Evolutionary conservation across 352 stramenopile genomes (phyloP), one percentile per base, ranked within the genome.

Genomic region (Globisporangium barbulae): DNA sequence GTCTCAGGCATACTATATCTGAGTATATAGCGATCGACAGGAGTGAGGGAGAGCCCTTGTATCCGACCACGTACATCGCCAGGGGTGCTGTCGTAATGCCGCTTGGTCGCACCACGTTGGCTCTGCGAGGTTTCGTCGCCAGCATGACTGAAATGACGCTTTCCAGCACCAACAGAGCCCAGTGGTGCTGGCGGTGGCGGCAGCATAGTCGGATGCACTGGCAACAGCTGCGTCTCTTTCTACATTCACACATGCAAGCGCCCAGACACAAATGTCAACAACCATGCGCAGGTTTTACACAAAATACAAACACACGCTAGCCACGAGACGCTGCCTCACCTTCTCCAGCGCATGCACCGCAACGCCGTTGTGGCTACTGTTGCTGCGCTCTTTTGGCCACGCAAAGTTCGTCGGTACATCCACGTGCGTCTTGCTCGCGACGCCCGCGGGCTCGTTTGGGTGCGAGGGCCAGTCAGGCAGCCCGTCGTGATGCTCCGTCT

Each of bases 401-500:
- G 79, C 81, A 61, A 90, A 90, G 50, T 83, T 82, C 1, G 71
- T 28, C 8, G 79, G 79, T 22, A 69, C 72, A 0, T 50, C 49
- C 9, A 48, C 49, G 13, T 67, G 61, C 9, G 67, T 53, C 0
- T 30, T 28, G 52, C 60, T 82, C 33, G 70, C 56, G 7, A 84
- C 65, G 8, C 82, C 82, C 10, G 82, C 82, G 17, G 78, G 67
- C 0, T 69, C 69, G 1, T 8, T 31, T 28, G 55, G 42, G 1
- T 72, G 78, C 7, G 39, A 52, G 35, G 68, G 68, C 78, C 76
- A 87, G 59, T 90, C 78, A 3, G 72, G 73, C 25, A 82, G 50
- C 37, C 76, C 81, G 21, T 85, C 45, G n/a, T 72, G 75, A 49
- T 79, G 71, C n/a, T 68, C 59, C 33, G 69, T 72, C 44, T 88